Evolutionary conservation across 345 rosid species (phyloP), one percentile per base, ranked within the genome.

Genomic region (Mangifera indica): DNA sequence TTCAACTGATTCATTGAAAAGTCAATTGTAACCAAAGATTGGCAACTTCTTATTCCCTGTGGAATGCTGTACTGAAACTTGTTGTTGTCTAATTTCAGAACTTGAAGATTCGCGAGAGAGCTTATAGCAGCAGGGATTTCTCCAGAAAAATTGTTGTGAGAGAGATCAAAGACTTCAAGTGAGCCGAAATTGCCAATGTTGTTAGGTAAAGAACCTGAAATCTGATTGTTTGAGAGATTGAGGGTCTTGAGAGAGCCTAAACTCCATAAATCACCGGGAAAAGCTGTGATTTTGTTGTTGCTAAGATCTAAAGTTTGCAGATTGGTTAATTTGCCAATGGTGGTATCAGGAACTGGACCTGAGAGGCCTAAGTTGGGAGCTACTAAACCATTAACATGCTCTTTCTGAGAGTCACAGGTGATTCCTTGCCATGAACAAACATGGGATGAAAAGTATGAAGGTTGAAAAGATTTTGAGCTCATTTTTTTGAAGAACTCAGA

Each of bases 251-350:
- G 87, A 51, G 88, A 84, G 76, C 84, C 83, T 58, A 94, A 81
- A 80, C 94, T 90, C 98, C 97, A 91, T 46, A 91, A 85, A 83
- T 94, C 98, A 57, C 97, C 81, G 67, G 97, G 90, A 73, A 94
- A 82, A 73, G 82, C 86, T 34, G 93, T 83, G 84, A 94, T 88
- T 71, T 81, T 85, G 86, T 91, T 94, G 78, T 84, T 72, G 83
- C 97, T 90, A 62, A 94, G 96, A 83, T 94, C 94, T 84, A 94
- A 77, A 79, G 75, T 56, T 65, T 83, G 87, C 63, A 91, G 95
- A 77, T 87, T 87, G 81, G 76, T 88, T 74, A 94, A 90, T 80
- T 91, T 94, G 37, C 98, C 97, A 74, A 94, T 83, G 78, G 98
- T 94, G 60, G 69, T 68, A 8, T 94, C 98, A 76, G 97, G 97